Conservation (phyloP, 2,329 filamentous ascomycete species). For the Xylaria hypoxylon region DNA sequence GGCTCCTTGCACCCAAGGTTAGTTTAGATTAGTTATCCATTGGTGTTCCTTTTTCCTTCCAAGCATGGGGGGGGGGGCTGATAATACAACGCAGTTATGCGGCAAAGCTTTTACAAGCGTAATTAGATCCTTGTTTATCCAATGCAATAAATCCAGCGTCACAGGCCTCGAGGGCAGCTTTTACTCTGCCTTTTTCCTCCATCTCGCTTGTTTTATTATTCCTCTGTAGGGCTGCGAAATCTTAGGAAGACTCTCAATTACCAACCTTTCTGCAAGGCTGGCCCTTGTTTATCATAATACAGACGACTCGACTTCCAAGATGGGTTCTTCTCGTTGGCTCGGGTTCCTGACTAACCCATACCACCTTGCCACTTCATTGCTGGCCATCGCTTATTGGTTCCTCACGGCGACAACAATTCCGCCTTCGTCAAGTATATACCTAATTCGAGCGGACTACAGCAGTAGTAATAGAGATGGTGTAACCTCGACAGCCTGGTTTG, state of each 20-base stretch:
- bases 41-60: background rate
- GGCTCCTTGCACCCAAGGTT: background rate
- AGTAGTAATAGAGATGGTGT: background rate
- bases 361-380: slow-evolving; percentile 28
- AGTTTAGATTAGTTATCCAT: slow-evolving; percentile 5
- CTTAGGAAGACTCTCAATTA: background rate
- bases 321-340: slow-evolving; percentile 18
- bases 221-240: background rate
- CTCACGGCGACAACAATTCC: slow-evolving; percentile 19
- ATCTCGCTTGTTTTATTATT: background rate
- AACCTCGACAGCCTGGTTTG: slow-evolving; percentile 33
- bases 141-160: slow-evolving; percentile 20
- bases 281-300: slow-evolving; percentile 10
- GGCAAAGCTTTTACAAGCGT: slow-evolving; percentile 4
- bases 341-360: slow-evolving; percentile 20
- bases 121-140: background rate
- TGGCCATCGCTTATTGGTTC: slow-evolving; percentile 20
- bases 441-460: slow-evolving; percentile 30
- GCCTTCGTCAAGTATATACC: slow-evolving; percentile 27
- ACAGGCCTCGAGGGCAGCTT: background rate
- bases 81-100: background rate
- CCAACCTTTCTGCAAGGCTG: slow-evolving; percentile 11
- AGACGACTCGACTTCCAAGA: slow-evolving; percentile 9
- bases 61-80: background rate
- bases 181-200: background rate